These are phyloP conservation scores for Moesziomyces sp. DNA, from an alignment of 1,284 basidiomycete genomes.

Conservation along the genomic window DNA sequence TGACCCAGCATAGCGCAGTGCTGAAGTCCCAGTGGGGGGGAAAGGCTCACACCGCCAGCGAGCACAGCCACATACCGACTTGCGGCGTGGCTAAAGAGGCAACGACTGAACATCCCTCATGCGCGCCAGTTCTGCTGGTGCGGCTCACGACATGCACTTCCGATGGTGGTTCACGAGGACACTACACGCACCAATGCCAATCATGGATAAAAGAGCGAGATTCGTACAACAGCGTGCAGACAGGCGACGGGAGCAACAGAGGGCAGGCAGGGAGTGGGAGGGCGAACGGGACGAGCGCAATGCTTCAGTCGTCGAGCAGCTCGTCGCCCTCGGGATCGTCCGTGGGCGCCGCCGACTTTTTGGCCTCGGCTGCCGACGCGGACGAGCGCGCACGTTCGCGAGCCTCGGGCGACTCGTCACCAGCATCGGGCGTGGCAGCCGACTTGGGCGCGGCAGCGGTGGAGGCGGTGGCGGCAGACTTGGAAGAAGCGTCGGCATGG, in stretches of 20 bases:
- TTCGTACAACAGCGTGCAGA: background rate
- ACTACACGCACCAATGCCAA: background rate
- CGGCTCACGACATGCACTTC: too few relatives aligned
- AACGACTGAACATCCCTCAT: too few relatives aligned
- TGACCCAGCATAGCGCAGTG: too few relatives aligned
- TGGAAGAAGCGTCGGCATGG: slow-evolving; percentile 2
- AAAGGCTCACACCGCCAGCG: too few relatives aligned
- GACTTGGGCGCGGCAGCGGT: background rate
- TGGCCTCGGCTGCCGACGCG: slow-evolving; percentile 11
- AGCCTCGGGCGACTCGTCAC: slow-evolving; percentile 9
- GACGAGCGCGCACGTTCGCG: slow-evolving; percentile 14
- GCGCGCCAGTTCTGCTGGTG: too few relatives aligned
- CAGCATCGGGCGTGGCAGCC: slow-evolving; percentile 1
- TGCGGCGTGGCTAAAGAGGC: too few relatives aligned
- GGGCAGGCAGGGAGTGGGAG: too few relatives aligned
- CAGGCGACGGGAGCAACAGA: background rate
- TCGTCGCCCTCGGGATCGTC: slow-evolving; percentile 38
- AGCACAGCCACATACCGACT: too few relatives aligned
- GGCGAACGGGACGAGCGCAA: too few relatives aligned
- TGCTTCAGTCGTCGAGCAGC: slow-evolving; percentile 27
- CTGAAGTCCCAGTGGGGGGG: too few relatives aligned
- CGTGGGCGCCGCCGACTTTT: slow-evolving; percentile 3
- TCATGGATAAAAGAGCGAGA: background rate
- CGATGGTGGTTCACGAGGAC: too few relatives aligned
- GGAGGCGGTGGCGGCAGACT: background rate